Evolutionary conservation across 164 flowering plant species (phyloP), one percentile per base, ranked within the genome.

Genomic region (Stephania cephalantha): DNA sequence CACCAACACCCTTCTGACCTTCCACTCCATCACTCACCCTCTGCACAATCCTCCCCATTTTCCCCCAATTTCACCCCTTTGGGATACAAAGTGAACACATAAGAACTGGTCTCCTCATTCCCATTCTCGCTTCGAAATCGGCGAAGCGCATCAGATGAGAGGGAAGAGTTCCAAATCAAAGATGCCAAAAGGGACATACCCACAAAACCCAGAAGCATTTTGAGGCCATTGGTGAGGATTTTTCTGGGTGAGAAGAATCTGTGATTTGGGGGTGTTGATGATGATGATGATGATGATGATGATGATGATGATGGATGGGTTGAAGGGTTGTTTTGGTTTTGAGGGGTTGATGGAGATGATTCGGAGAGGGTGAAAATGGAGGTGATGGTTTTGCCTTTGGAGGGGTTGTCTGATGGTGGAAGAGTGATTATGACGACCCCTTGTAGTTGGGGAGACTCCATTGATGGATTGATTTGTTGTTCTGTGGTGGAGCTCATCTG

Each of bases 381-480:
- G 67, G 92, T 87, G 63, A 91, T 86, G 79, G 96, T 90, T 85
- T 91, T 91, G 76, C 96, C 93, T n/a, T 80, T 52, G 53, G 90
- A 90, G 69, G 92, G 93, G 68, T 91, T 83, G 65, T 88, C 88
- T 18, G 78, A 71, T 13, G 96, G 93, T 22, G 96, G 96, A n/a
- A 91, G 88, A 74, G 93, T 79, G 81, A 91, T 91, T 73, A 88
- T 83, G 4, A 91, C 91, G 0, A 90, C 82, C 8, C 90, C 89
- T 63, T 77, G 81, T 4, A 86, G 50, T 55, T 74, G 85, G 9
- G 85, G 78, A 12, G 78, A 35, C 52, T 78, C 80, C 83, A 78
- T 75, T 25, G 22, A 64, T 52, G 78, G 67, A 35, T 35, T 35
- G 42, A 35, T 35, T 0, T 35, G 42, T 65, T 71, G 31, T 65